phyloP scores from a whole-genome alignment of 805 yeast genomes.

The Candida nanaspora region DNA sequence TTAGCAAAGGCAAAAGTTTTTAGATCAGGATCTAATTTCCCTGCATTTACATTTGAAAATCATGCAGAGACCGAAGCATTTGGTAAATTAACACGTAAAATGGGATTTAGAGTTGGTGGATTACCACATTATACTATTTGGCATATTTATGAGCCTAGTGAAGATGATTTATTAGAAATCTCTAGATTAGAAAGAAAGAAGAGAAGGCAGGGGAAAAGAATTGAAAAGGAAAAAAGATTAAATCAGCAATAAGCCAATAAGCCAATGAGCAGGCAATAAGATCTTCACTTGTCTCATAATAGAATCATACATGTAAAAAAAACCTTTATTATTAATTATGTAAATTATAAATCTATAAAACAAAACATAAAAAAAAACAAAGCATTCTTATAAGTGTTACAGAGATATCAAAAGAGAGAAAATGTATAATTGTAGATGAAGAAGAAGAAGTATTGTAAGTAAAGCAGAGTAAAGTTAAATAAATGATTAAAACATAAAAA shows the following conservation, averaged over 20 bases:
- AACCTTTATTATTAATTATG: too few relatives aligned
- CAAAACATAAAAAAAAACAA: too few relatives aligned
- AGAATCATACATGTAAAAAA: too few relatives aligned
- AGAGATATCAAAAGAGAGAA: too few relatives aligned
- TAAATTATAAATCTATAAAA: too few relatives aligned
- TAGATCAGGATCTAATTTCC: conserved; percentile 75
- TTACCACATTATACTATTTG: conserved; percentile 84
- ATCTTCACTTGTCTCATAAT: too few relatives aligned
- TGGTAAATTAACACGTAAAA: conserved; percentile 70
- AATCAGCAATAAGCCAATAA: too few relatives aligned
- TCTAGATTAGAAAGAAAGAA: conserved; percentile 62
- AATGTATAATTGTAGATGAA: too few relatives aligned
- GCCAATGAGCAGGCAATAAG: too few relatives aligned
- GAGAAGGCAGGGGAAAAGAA: conserved; percentile 26
- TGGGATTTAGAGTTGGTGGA: conserved; percentile 83
- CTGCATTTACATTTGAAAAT: conserved; percentile 76
- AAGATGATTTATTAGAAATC: conserved; percentile 68
- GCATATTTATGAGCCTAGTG: conserved; percentile 89
- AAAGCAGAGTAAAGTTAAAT: too few relatives aligned
- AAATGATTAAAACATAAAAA: not conserved
- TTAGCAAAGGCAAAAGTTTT: conserved; percentile 68
- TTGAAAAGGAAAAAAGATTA: not conserved
- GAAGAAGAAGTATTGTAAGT: too few relatives aligned
- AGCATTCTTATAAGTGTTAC: too few relatives aligned
- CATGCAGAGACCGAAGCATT: conserved; percentile 88